phyloP scores from a whole-genome alignment of 73 alveolate genomes.

The Uronychia binucleata region DNA sequence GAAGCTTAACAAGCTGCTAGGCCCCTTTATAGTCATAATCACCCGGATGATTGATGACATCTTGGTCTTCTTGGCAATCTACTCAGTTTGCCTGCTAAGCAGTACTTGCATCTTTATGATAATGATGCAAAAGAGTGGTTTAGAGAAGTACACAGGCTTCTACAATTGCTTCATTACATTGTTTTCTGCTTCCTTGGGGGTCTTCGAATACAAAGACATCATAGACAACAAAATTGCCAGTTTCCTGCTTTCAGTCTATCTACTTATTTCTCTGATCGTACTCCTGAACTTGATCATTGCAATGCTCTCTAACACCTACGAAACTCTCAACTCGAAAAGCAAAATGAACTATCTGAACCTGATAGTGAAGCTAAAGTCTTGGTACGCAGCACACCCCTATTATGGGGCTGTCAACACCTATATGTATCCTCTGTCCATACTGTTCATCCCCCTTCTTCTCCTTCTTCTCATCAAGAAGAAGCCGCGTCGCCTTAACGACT shows the following conservation, averaged over 20 bases:
- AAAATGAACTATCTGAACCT: neutral
- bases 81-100: neutral
- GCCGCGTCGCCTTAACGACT: neutral
- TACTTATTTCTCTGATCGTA: neutral
- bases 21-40: constrained; percentile 1
- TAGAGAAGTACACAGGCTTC: neutral
- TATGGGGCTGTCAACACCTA: neutral
- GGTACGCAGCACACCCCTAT: neutral
- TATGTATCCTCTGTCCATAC: neutral
- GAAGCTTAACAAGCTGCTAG: constrained; percentile 1
- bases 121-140: neutral
- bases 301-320: neutral
- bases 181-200: constrained; percentile 14
- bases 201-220: neutral
- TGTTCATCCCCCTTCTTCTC: neutral
- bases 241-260: neutral
- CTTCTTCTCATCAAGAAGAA: neutral
- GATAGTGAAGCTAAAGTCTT: neutral
- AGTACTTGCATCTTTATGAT: neutral
- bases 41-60: neutral
- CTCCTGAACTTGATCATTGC: constrained; percentile 6
- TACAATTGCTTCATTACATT: neutral
- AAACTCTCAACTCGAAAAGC: neutral
- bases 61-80: neutral
- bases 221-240: neutral